phyloP scores from a whole-genome alignment of 2,329 filamentous ascomycete species.

The Trichoderma sp. region DNA sequence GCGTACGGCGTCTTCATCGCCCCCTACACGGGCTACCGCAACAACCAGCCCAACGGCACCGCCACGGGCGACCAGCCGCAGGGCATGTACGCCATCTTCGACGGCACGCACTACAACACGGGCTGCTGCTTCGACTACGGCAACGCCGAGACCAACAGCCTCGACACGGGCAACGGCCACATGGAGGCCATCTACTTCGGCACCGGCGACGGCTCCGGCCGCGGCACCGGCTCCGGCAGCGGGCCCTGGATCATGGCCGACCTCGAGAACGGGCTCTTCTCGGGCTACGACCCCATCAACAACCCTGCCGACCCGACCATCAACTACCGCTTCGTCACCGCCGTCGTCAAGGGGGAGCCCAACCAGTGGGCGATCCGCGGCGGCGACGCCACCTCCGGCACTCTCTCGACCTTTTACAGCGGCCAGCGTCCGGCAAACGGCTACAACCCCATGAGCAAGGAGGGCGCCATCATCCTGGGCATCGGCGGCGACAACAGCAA shows the following conservation, averaged over 20 bases:
- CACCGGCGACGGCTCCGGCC: neutral
- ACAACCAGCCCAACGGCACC: constrained; percentile 1
- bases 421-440: constrained; percentile 1
- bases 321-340: constrained; percentile 6
- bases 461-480: constrained; percentile 17
- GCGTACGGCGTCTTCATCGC: constrained; percentile 23
- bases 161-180: constrained; percentile 18
- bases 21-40: constrained; percentile 12
- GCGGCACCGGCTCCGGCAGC: neutral
- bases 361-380: constrained; percentile 16
- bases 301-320: constrained; percentile 10
- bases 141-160: constrained; percentile 11
- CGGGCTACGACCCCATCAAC: neutral
- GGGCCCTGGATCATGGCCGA: constrained; percentile 20
- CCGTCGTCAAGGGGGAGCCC: constrained; percentile 4
- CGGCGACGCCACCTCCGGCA: neutral
- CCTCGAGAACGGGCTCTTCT: constrained; percentile 16
- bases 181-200: constrained; percentile 25
- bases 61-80: neutral
- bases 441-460: constrained; percentile 18
- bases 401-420: constrained; percentile 17
- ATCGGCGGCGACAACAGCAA: constrained; percentile 11
- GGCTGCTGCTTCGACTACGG: constrained; percentile 22
- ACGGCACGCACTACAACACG: constrained; percentile 11
- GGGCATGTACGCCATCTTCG: constrained; percentile 10